Evolutionary conservation across 495 filamentous ascomycete genomes (phyloP).

Genomic region (Podospora fimiseda): DNA sequence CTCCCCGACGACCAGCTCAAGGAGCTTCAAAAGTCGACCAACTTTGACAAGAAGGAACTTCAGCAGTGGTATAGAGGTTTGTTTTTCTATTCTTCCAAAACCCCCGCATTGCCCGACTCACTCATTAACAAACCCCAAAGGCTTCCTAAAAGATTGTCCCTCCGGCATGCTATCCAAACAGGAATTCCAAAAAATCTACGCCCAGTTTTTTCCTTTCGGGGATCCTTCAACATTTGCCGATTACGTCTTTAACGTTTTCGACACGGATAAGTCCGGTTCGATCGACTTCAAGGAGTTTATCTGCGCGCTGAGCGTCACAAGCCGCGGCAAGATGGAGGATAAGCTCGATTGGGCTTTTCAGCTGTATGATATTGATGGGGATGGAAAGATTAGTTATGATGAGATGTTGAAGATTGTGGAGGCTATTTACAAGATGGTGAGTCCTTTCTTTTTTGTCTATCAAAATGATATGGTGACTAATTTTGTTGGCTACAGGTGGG

Average conservation of each 20-base stretch:
- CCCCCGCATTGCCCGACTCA: too few relatives aligned
- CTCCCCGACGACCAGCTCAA: conserved; percentile 89
- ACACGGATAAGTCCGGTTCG: conserved; percentile 90
- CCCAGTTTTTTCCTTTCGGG: conserved; percentile 98
- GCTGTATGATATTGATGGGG: conserved; percentile 97
- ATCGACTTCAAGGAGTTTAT: conserved; percentile 99
- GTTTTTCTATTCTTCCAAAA: conserved; percentile 16
- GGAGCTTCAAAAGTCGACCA: conserved; percentile 91
- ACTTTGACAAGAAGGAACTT: conserved; percentile 99
- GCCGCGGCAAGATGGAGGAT: conserved; percentile 96
- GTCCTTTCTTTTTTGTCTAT: conserved; percentile 7
- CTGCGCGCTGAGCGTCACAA: conserved; percentile 94
- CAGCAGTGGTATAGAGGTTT: conserved; percentile 99
- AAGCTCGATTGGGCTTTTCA: conserved; percentile 99
- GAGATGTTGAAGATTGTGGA: conserved; percentile 99
- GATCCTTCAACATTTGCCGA: conserved; percentile 95
- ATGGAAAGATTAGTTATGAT: conserved; percentile 97
- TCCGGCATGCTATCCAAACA: conserved; percentile 93
- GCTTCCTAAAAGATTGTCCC: conserved; percentile 97
- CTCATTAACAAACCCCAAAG: conserved; percentile 41
- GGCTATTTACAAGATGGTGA: conserved; percentile 99
- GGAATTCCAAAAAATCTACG: conserved; percentile 99
- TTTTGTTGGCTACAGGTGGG: conserved; percentile 89
- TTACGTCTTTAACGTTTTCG: conserved; percentile 99
- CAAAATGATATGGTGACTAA: too few relatives aligned